These are phyloP conservation scores for Lecanicillium sp. DNA, from an alignment of 2,329 filamentous ascomycete genomes.

Conservation along the genomic window DNA sequence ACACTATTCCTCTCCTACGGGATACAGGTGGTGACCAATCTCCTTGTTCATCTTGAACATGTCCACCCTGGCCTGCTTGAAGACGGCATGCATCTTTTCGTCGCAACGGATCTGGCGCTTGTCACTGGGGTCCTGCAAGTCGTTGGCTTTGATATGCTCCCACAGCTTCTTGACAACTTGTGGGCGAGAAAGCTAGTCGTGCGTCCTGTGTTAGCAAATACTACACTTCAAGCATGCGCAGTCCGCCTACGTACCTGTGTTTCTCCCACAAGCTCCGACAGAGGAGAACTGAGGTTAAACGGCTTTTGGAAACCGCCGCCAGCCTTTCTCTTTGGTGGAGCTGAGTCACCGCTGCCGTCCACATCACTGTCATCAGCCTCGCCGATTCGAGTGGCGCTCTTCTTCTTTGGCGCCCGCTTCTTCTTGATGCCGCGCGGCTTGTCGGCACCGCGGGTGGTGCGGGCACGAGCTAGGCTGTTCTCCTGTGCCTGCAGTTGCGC, in stretches of 20 bases:
- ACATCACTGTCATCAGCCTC: conserved; percentile 75
- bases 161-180: conserved; percentile 96
- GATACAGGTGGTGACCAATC: conserved; percentile 81
- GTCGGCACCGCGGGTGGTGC: conserved; percentile 69
- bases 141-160: conserved; percentile 84
- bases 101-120: conserved; percentile 92
- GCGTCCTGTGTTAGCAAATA: conserved; percentile 1
- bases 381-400: conserved; percentile 67
- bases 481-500: conserved; percentile 88
- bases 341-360: conserved; percentile 51
- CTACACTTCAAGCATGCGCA: no score
- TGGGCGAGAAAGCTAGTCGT: conserved; percentile 69
- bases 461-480: conserved; percentile 59
- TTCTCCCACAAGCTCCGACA: conserved; percentile 64
- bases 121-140: conserved; percentile 85
- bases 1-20: conserved; percentile 58
- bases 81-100: conserved; percentile 82
- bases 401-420: conserved; percentile 61
- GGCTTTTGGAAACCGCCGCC: conserved; percentile 91
- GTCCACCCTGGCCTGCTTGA: conserved; percentile 83
- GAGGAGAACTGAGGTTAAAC: conserved; percentile 63
- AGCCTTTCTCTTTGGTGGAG: conserved; percentile 65
- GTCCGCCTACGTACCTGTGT: conserved; percentile 50
- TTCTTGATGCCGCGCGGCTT: conserved; percentile 53
- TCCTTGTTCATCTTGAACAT: conserved; percentile 99